These are phyloP conservation scores for Psophocarpus tetragonolobus DNA, from an alignment of 306 rosid genomes.

Conservation along the genomic window DNA sequence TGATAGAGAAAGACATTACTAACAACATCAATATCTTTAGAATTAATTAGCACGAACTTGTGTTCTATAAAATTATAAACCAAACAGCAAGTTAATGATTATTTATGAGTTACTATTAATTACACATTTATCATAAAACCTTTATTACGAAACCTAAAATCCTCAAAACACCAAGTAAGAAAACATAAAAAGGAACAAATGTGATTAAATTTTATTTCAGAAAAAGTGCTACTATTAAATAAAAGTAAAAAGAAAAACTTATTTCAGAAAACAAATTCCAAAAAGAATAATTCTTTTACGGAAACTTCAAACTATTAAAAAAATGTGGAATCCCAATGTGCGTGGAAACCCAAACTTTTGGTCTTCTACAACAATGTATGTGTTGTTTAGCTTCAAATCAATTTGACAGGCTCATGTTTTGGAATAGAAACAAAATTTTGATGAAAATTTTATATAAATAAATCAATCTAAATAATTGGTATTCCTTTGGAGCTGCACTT, in stretches of 20 bases:
- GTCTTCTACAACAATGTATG: background rate
- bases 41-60: slow-evolving; percentile 63
- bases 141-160: slow-evolving; percentile 20
- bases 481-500: background rate
- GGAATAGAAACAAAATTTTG: background rate
- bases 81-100: background rate
- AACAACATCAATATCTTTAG: slow-evolving; percentile 54
- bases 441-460: background rate
- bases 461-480: background rate
- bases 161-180: background rate
- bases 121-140: slow-evolving; percentile 33
- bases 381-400: slow-evolving; percentile 1
- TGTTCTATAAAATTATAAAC: slow-evolving; percentile 38
- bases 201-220: background rate
- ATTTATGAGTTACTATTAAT: background rate
- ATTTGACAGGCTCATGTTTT: background rate
- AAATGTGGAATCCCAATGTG: too few species aligned
- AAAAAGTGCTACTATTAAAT: too few species aligned
- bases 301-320: background rate
- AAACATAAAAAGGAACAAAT: background rate
- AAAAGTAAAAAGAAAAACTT: background rate
- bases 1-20: background rate
- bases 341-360: too few species aligned
- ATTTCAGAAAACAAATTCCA: background rate
- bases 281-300: background rate